A percentile compares a stretch with the other conserved stretches of the same genome.
Evolutionary conservation across 768 basidiomycete species (phyloP).

Genomic region (Termitomyces sp.): DNA sequence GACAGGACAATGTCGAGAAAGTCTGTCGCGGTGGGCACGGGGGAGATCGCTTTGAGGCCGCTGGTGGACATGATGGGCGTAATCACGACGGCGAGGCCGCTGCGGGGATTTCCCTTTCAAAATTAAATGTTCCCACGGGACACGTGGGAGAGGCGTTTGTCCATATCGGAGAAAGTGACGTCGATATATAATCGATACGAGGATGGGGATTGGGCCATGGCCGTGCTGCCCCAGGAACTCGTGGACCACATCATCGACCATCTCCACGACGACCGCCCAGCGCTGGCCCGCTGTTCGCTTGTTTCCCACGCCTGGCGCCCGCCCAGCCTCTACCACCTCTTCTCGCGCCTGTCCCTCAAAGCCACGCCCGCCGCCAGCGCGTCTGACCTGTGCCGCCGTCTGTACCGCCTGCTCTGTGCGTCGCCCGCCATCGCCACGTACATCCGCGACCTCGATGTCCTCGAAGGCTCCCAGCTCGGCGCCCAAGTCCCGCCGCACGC

Average conservation of each 20-base stretch:
- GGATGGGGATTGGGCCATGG: too few species aligned
- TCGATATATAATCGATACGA: too few species aligned
- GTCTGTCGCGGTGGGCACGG: constrained; percentile 95
- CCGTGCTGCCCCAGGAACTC: constrained; percentile 42
- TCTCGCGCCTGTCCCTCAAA: constrained; percentile 33
- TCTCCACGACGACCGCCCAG: constrained; percentile 27
- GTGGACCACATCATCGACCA: constrained; percentile 45
- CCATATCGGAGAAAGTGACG: too few species aligned
- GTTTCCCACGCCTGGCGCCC: constrained; percentile 36
- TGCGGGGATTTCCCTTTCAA: constrained; percentile 4
- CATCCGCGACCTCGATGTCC: constrained; percentile 34
- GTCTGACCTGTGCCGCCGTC: constrained; percentile 28
- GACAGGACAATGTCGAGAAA: constrained; percentile 93
- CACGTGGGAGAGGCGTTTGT: neutral
- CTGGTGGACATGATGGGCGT: constrained; percentile 70
- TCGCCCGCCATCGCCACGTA: constrained; percentile 27
- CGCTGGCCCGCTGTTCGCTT: constrained; percentile 29
- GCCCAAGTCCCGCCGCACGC: constrained; percentile 18
- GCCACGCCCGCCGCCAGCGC: constrained; percentile 15
- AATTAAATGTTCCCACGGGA: constrained; percentile 12
- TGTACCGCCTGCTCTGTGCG: constrained; percentile 27
- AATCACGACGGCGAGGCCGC: neutral
- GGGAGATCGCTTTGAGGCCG: constrained; percentile 94
- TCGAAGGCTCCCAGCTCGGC: constrained; percentile 31
- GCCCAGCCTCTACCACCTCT: constrained; percentile 33